Conservation (phyloP, 129 eudicot species). For the Scalesia atractyloides region DNA sequence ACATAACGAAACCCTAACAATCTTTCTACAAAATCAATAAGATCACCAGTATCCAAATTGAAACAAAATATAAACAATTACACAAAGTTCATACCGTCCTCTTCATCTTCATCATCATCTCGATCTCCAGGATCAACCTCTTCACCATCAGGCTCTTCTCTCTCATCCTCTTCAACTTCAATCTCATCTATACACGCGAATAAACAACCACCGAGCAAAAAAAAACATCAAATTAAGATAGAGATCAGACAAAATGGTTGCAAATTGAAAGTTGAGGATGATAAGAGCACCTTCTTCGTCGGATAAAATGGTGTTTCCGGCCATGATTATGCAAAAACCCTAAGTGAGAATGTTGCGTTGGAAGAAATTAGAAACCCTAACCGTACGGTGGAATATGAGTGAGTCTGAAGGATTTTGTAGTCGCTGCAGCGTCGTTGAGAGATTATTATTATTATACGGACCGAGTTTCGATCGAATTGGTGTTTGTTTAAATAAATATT, state of each 20-base stretch:
- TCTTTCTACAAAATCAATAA: background rate
- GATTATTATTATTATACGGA: background rate
- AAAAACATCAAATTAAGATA: conserved; percentile 2
- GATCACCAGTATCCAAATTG: background rate
- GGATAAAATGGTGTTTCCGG: conserved; percentile 57
- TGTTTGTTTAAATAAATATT: background rate
- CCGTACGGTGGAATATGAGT: background rate
- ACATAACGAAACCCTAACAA: conserved; percentile 15
- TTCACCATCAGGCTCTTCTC: conserved; percentile 54
- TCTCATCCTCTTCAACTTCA: conserved; percentile 67
- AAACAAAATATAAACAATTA: background rate
- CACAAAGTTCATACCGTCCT: conserved; percentile 47
- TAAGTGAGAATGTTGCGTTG: conserved; percentile 12
- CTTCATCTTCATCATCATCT: conserved; percentile 71
- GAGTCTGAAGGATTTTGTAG: conserved; percentile 11
- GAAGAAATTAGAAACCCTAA: conserved; percentile 13
- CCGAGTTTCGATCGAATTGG: conserved; percentile 23
- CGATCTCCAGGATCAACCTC: conserved; percentile 48
- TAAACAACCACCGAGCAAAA: conserved; percentile 2
- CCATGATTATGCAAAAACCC: conserved; percentile 47
- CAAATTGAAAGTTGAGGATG: background rate
- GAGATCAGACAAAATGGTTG: background rate
- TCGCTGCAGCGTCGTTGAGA: conserved; percentile 5
- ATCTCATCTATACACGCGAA: conserved; percentile 53
- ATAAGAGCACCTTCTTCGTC: conserved; percentile 74